These are phyloP conservation scores for Coemansia guatemalensis DNA, from an alignment of 192 early-diverging fungal species.

Conservation along the genomic window DNA sequence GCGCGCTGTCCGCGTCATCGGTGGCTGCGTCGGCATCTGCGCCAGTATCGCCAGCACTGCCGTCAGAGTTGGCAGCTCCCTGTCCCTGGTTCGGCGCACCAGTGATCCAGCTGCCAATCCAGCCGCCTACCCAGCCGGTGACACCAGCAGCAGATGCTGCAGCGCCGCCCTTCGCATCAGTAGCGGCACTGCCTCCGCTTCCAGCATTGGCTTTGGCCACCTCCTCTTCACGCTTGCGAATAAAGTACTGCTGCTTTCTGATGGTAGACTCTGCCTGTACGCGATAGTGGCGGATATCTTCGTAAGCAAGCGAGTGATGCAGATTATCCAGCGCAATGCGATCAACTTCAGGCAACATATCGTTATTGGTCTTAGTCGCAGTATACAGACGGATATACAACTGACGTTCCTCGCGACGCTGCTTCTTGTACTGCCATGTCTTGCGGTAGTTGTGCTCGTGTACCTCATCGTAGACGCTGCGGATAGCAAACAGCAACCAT, in stretches of 20 bases:
- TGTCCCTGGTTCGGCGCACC: conserved; percentile 17
- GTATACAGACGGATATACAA: conserved; percentile 78
- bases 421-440: conserved; percentile 79
- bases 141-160: conserved; percentile 22
- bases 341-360: conserved; percentile 51
- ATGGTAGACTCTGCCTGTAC: conserved; percentile 71
- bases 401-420: conserved; percentile 79
- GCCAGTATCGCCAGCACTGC: background rate
- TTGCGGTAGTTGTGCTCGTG: conserved; percentile 80
- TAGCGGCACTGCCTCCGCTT: background rate
- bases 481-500: conserved; percentile 79
- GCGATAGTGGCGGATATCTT: conserved; percentile 89
- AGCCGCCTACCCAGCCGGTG: conserved; percentile 53
- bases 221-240: conserved; percentile 48
- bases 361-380: conserved; percentile 47
- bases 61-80: background rate
- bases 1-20: conserved; percentile 18
- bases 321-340: conserved; percentile 59
- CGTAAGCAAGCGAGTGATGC: conserved; percentile 77
- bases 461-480: conserved; percentile 81
- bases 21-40: background rate
- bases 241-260: conserved; percentile 69
- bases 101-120: conserved; percentile 51
- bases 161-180: conserved; percentile 5
- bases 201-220: background rate